phyloP scores from a whole-genome alignment of 1,139 yeast species.

The Lodderomyces jiufengensis region DNA sequence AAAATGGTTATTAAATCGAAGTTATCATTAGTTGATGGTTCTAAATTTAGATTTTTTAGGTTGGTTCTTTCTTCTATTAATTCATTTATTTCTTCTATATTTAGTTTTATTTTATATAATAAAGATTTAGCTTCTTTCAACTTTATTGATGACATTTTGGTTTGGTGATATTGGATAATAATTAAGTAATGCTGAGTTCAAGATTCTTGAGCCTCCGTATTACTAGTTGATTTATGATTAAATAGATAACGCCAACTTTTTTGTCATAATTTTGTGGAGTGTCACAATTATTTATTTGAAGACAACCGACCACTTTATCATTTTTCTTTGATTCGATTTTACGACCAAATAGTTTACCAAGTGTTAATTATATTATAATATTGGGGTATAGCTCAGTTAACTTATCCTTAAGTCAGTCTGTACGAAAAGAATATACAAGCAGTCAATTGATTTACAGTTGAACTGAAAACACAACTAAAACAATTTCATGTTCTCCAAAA shows the following conservation, averaged over 20 bases:
- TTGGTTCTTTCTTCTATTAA: slow-evolving; percentile 51
- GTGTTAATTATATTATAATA: too few species aligned
- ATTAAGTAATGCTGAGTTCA: not conserved
- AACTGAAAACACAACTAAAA: too few species aligned
- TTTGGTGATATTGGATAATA: not conserved
- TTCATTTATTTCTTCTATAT: slow-evolving; percentile 36
- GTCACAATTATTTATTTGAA: not conserved
- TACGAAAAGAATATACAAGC: too few species aligned
- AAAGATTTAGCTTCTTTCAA: slow-evolving; percentile 16
- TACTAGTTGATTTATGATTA: not conserved
- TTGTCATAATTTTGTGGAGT: not conserved
- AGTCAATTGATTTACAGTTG: too few species aligned
- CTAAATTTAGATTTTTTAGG: slow-evolving; percentile 39
- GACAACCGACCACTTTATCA: not conserved
- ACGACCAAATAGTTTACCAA: not conserved
- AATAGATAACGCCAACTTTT: slow-evolving; percentile 2
- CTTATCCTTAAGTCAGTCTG: too few species aligned
- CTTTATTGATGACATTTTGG: not conserved
- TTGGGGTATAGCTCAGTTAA: too few species aligned
- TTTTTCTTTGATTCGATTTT: not conserved
- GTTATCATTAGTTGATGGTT: slow-evolving; percentile 53
- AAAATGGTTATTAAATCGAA: slow-evolving; percentile 47
- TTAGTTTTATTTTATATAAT: slow-evolving; percentile 14
- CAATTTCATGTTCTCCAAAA: slow-evolving; percentile 34
- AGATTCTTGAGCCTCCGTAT: not conserved